Percentiles rank a stretch among this genome's conserved stretches.
Conservation (phyloP, 805 yeast species). For the Candida pseudoglaebosa region DNA sequence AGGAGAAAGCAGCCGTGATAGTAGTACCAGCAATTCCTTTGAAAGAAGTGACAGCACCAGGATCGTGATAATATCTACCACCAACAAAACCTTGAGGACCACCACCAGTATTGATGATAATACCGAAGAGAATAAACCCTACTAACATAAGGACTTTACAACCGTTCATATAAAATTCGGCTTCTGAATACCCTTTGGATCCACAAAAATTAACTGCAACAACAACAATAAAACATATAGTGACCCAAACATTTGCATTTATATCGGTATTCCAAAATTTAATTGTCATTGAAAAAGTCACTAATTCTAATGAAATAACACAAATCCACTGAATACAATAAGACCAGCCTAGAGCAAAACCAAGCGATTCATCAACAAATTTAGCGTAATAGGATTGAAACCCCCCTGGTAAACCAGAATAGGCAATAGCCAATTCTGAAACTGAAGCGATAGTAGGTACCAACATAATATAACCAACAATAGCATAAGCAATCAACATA, state of each 20-base stretch:
- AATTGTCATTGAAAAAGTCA: slow-evolving; percentile 60
- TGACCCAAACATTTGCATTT: slow-evolving; percentile 55
- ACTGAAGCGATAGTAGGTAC: slow-evolving; percentile 36
- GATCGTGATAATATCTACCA: slow-evolving; percentile 37
- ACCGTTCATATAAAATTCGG: slow-evolving; percentile 36
- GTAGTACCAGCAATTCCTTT: slow-evolving; percentile 39
- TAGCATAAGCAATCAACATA: slow-evolving; percentile 29
- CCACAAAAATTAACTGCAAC: slow-evolving; percentile 43
- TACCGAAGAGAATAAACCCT: slow-evolving; percentile 39
- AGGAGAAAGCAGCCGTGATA: slow-evolving; percentile 37
- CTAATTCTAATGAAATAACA: slow-evolving; percentile 60
- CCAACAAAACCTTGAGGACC: slow-evolving; percentile 34
- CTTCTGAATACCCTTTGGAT: slow-evolving; percentile 43
- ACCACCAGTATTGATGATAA: slow-evolving; percentile 37
- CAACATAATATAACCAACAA: slow-evolving; percentile 28
- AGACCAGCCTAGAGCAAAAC: slow-evolving; percentile 38
- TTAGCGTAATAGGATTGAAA: slow-evolving; percentile 53
- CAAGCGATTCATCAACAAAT: slow-evolving; percentile 34
- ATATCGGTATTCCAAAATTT: slow-evolving; percentile 49
- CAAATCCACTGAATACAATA: slow-evolving; percentile 60
- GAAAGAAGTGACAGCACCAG: slow-evolving; percentile 34
- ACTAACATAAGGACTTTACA: slow-evolving; percentile 31
- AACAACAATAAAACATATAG: slow-evolving; percentile 46
- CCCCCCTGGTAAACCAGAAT: slow-evolving; percentile 55
- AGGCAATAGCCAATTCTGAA: slow-evolving; percentile 54